Evolutionary conservation across 2,329 filamentous ascomycete species (phyloP), one percentile per base, ranked within the genome.

Genomic region (Trichoderma aggressivum): DNA sequence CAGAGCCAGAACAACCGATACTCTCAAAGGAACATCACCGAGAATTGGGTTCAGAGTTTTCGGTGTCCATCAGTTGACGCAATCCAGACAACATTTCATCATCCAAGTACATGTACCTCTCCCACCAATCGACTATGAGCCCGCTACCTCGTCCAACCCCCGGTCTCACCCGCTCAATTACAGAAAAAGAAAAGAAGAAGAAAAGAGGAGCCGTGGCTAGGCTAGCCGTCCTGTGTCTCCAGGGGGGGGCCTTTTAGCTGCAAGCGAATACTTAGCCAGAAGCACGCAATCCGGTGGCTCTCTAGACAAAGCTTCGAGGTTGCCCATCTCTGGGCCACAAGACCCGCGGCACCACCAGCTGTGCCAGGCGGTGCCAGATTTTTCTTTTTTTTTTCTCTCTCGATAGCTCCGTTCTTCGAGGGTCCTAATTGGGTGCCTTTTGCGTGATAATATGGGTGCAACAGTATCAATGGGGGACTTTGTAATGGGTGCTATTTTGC

Each of bases 211-310:
- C 11, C 43, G 32, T 63, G 32, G 43, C 56, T 50, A 61, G 26
- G 28, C 67, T 70, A 70, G 18, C 67, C 67, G 59, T 43, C 53
- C 36, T 18, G 8, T n/a, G n/a, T n/a, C n/a, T n/a, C n/a, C n/a
- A n/a, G n/a, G n/a, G n/a, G n/a, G n/a, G n/a, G n/a, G n/a, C n/a
- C n/a, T n/a, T n/a, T 61, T 71, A 66, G 62, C 70, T 67, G 56
- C 56, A 66, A 64, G 53, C 59, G 50, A 64, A 70, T 70, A 70
- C 70, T 66, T 72, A 88, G 78, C 72, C 85, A 63, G 84, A 67
- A 77, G 76, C 76, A 77, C 76, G 76, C 75, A 74, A 77, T 77
- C 71, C 68, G 55, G 75, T 75, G 75, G 75, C 74, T 75, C 73
- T 74, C 73, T 76, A 71, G 74, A 74, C 75, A 71, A 74, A 69